Percentiles rank a stretch among this genome's conserved stretches.
Evolutionary conservation across 2,329 filamentous ascomycete genomes (phyloP).

Genomic region (Knoxdaviesia capensis): DNA sequence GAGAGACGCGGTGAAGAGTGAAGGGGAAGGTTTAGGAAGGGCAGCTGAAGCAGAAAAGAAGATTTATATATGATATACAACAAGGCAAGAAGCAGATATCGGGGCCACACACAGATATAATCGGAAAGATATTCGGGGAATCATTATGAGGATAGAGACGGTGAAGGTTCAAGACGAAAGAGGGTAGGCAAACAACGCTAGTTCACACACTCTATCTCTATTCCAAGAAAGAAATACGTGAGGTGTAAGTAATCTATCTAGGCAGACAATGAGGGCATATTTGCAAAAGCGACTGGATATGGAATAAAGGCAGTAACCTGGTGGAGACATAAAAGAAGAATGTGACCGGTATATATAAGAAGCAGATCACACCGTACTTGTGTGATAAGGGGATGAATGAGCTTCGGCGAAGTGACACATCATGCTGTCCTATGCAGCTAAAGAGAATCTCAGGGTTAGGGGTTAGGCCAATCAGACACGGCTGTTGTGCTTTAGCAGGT

Average conservation of each 20-base stretch:
- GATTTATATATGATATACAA: background rate
- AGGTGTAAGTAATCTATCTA: background rate
- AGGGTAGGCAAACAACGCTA: background rate
- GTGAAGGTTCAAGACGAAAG: background rate
- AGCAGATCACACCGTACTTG: too few relatives aligned
- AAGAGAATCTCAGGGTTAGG: too few relatives aligned
- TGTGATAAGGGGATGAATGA: too few relatives aligned
- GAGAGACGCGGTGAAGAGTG: background rate
- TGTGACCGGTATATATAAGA: background rate
- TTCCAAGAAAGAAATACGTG: background rate
- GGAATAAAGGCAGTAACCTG: background rate
- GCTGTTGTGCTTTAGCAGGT: too few relatives aligned
- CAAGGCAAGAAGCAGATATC: background rate
- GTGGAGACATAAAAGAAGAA: background rate
- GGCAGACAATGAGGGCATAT: background rate
- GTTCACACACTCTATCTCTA: background rate
- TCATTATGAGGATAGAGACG: slow-evolving; percentile 3
- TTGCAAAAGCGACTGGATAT: background rate
- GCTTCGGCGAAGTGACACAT: too few relatives aligned
- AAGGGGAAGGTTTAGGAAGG: background rate
- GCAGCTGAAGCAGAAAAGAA: background rate
- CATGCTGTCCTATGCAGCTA: too few relatives aligned
- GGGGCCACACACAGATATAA: background rate
- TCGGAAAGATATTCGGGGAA: slow-evolving; percentile 1
- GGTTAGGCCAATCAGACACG: too few relatives aligned